These are phyloP conservation scores for Lentinus brumalis DNA, from an alignment of 768 basidiomycete genomes.

Conservation along the genomic window DNA sequence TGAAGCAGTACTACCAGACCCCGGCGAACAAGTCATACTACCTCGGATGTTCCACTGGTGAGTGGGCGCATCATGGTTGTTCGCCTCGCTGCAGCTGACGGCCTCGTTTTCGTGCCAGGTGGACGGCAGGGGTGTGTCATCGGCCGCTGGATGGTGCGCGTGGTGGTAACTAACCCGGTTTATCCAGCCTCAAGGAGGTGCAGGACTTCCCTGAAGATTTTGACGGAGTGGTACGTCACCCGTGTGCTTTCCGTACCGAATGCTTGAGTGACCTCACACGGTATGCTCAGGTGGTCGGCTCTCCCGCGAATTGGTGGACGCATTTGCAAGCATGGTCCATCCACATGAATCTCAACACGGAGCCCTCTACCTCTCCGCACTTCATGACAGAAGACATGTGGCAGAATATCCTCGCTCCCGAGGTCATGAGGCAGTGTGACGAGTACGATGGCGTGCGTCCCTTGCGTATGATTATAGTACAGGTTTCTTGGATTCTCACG, in stretches of 20 bases:
- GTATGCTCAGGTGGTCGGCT: conserved; percentile 29
- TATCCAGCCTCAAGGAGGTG: conserved; percentile 24
- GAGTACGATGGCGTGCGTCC: conserved; percentile 30
- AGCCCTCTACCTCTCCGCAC: conserved; percentile 22
- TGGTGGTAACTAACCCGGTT: background rate
- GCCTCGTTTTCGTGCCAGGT: conserved; percentile 10
- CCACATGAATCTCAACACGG: conserved; percentile 26
- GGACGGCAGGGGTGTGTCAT: conserved; percentile 32
- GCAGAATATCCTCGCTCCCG: conserved; percentile 29
- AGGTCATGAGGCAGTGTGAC: conserved; percentile 36
- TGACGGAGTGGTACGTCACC: conserved; percentile 30
- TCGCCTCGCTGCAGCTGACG: background rate
- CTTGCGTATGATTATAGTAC: too few relatives aligned
- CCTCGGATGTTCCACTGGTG: conserved; percentile 34
- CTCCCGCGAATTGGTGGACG: conserved; percentile 33
- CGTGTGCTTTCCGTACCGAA: background rate
- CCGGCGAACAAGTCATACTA: conserved; percentile 30
- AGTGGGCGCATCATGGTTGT: background rate
- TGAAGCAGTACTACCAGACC: conserved; percentile 28
- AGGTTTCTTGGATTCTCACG: background rate
- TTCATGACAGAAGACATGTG: conserved; percentile 32
- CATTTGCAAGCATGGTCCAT: conserved; percentile 26
- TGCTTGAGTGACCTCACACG: background rate
- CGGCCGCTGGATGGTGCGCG: background rate
- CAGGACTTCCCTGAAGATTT: conserved; percentile 36